Percentiles rank a stretch among this genome's conserved stretches.
Evolutionary conservation across 2,329 filamentous ascomycete genomes (phyloP).

Genomic region (Diplodia corticola): DNA sequence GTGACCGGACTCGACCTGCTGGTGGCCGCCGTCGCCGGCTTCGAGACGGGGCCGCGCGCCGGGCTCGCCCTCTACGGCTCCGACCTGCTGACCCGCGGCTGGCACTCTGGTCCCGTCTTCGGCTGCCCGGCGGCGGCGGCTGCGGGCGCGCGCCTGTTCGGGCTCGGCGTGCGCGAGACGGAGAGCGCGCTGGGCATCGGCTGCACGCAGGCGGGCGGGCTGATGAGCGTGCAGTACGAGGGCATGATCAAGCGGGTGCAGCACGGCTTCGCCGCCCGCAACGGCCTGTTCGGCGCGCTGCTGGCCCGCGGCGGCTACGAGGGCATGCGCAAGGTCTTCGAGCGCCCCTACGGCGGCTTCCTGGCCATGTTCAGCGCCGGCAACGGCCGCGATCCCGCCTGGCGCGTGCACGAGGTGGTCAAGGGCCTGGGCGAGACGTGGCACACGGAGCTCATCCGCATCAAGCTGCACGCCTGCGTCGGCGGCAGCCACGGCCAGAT

Average conservation of each 20-base stretch:
- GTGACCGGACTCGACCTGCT: constrained; percentile 35
- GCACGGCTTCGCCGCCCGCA: constrained; percentile 49
- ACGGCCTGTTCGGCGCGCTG: constrained; percentile 44
- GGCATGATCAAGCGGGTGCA: constrained; percentile 50
- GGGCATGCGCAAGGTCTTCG: constrained; percentile 47
- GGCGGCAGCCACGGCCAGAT: constrained; percentile 41
- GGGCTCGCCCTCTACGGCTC: constrained; percentile 41
- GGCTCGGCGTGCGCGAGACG: constrained; percentile 31
- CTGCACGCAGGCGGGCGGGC: constrained; percentile 43
- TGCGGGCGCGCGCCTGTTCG: constrained; percentile 36
- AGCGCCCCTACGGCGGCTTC: constrained; percentile 47
- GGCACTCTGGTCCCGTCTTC: constrained; percentile 46
- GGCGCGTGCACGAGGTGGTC: constrained; percentile 29
- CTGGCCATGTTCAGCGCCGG: constrained; percentile 42
- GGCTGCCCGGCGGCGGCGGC: constrained; percentile 39
- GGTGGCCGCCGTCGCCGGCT: constrained; percentile 42
- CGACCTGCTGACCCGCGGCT: constrained; percentile 43
- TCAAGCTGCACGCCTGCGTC: constrained; percentile 44
- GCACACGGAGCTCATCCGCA: constrained; percentile 38
- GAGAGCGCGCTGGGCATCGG: constrained; percentile 45
- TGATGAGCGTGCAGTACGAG: constrained; percentile 48
- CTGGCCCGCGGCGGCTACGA: constrained; percentile 43
- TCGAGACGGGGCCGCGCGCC: constrained; percentile 43
- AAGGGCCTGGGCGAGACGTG: constrained; percentile 40
- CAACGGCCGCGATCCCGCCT: constrained; percentile 32